These are phyloP conservation scores for Sclerotinia trifoliorum DNA, from an alignment of 2,329 filamentous ascomycete species.

Conservation along the genomic window DNA sequence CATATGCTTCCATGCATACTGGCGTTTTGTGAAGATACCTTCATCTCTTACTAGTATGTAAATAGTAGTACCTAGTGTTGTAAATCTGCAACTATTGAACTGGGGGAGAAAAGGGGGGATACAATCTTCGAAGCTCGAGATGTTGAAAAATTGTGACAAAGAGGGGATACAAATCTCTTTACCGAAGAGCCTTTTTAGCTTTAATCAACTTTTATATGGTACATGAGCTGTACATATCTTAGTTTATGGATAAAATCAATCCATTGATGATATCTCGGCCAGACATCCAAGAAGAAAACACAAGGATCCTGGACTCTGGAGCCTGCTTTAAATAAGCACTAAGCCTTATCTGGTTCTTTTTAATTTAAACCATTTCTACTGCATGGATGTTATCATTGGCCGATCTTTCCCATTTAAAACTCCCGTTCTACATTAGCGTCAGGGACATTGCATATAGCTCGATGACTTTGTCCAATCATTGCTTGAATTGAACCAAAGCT, in stretches of 20 bases:
- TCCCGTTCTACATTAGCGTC: conserved; percentile 26
- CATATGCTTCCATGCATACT: background rate
- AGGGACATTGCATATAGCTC: conserved; percentile 23
- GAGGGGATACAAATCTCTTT: conserved; percentile 8
- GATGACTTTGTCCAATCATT: conserved; percentile 9
- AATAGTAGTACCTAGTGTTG: background rate
- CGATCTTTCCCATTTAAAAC: conserved; percentile 14
- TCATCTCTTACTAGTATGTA: background rate
- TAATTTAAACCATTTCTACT: conserved; percentile 15
- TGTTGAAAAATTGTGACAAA: background rate
- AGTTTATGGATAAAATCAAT: background rate
- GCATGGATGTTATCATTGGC: conserved; percentile 17
- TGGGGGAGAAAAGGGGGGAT: background rate
- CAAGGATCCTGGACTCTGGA: background rate
- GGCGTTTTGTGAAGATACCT: background rate
- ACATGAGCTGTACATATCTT: background rate
- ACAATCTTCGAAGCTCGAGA: background rate
- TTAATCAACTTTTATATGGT: background rate
- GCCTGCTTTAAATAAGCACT: conserved; percentile 1
- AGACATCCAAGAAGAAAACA: conserved; percentile 11
- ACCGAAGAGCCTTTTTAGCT: background rate
- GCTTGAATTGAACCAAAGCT: background rate
- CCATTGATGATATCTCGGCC: background rate
- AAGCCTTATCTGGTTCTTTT: conserved; percentile 8
- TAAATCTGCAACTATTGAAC: background rate